Conservation (phyloP, 2,329 filamentous ascomycete genomes). For the Exophiala sideris region DNA sequence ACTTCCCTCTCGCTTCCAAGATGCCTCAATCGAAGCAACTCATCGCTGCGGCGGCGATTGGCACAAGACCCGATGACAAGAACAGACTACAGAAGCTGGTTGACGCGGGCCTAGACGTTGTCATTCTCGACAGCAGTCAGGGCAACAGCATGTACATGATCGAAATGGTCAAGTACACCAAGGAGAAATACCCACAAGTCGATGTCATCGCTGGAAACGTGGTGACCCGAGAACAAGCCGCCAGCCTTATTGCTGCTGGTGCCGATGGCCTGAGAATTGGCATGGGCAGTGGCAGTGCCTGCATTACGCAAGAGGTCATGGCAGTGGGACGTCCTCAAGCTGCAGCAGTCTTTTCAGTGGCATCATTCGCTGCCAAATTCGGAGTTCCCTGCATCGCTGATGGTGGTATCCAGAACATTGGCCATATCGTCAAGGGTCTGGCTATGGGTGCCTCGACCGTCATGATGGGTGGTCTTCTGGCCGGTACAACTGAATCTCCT, state of each 20-base stretch:
- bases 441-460: constrained; percentile 90
- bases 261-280: constrained; percentile 96
- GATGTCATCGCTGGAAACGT: constrained; percentile 99
- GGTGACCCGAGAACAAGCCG: constrained; percentile 94
- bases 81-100: constrained; percentile 78
- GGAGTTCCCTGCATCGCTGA: constrained; percentile 98
- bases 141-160: constrained; percentile 99
- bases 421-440: constrained; percentile 97
- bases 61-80: constrained; percentile 93
- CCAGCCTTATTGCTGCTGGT: constrained; percentile 84
- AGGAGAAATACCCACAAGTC: constrained; percentile 76
- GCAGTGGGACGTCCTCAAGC: constrained; percentile 95
- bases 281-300: constrained; percentile 97
- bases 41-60: constrained; percentile 90
- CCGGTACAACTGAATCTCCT: constrained; percentile 94
- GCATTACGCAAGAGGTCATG: constrained; percentile 99
- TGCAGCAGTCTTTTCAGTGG: constrained; percentile 85
- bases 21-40: constrained; percentile 96
- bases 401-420: constrained; percentile 96
- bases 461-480: constrained; percentile 99
- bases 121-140: constrained; percentile 92
- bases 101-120: constrained; percentile 91
- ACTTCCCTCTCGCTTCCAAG: constrained; percentile 96
- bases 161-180: constrained; percentile 96
- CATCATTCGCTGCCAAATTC: constrained; percentile 83